These are phyloP conservation scores for Epichloe coenophiala DNA, from an alignment of 2,329 filamentous ascomycete species.

Conservation along the genomic window DNA sequence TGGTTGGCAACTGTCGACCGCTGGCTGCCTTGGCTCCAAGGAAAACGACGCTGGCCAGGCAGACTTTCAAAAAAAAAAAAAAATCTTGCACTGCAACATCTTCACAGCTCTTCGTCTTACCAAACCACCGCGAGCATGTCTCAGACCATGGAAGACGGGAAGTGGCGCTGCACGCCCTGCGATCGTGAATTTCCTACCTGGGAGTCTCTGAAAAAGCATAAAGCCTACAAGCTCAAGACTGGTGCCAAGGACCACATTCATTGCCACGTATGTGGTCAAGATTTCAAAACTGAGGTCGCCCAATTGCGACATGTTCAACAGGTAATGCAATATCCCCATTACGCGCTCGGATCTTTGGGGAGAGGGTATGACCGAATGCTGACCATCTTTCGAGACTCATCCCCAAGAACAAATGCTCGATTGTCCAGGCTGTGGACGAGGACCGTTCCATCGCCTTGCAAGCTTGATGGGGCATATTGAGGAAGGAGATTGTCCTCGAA, in stretches of 20 bases:
- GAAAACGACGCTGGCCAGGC: not conserved
- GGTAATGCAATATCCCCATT: slow-evolving; percentile 11
- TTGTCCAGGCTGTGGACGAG: slow-evolving; percentile 32
- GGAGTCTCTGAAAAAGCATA: slow-evolving; percentile 17
- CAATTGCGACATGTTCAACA: slow-evolving; percentile 22
- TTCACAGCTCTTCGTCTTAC: not conserved
- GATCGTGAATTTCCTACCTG: slow-evolving; percentile 13
- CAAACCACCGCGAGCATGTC: not conserved
- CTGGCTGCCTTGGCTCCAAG: not conserved
- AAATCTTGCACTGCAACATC: not conserved
- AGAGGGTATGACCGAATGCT: not conserved
- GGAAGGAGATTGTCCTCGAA: slow-evolving; percentile 21
- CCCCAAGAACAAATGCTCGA: slow-evolving; percentile 24
- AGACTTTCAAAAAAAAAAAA: not conserved
- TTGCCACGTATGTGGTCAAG: slow-evolving; percentile 24
- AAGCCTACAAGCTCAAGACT: slow-evolving; percentile 13
- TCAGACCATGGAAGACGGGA: not conserved
- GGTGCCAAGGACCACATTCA: slow-evolving; percentile 17
- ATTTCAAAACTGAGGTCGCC: slow-evolving; percentile 21
- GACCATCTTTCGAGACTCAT: not conserved
- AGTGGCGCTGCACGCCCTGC: slow-evolving; percentile 18
- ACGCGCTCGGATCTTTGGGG: too few relatives aligned
- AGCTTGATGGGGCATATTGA: slow-evolving; percentile 34
- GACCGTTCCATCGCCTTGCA: slow-evolving; percentile 23
- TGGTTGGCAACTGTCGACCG: not conserved